A percentile compares a stretch with the other conserved stretches of the same genome.
Conservation (phyloP, 805 yeast genomes). For the Yamadazyma insecticola region DNA sequence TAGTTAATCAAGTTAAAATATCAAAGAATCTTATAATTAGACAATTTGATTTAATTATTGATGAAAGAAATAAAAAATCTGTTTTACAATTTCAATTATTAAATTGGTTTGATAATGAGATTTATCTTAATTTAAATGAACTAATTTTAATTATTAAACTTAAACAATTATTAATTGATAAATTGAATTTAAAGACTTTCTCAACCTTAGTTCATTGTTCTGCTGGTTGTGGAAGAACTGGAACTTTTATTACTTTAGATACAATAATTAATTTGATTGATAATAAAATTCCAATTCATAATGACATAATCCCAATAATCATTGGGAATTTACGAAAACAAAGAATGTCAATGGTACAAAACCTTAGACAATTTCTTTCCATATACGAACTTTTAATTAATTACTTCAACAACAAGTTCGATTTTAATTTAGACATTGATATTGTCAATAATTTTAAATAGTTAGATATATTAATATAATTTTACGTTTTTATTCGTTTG, state of each 20-base stretch:
- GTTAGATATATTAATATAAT: no score
- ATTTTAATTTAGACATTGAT: slow-evolving; percentile 3
- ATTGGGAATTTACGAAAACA: slow-evolving; percentile 48
- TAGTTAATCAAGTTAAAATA: slow-evolving; percentile 17
- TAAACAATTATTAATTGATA: slow-evolving; percentile 16
- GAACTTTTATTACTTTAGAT: slow-evolving; percentile 51
- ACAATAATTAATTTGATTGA: slow-evolving; percentile 20
- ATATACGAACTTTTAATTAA: slow-evolving; percentile 39
- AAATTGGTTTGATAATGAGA: slow-evolving; percentile 83
- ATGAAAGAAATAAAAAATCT: slow-evolving; percentile 25
- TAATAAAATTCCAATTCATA: slow-evolving; percentile 6
- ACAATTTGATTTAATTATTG: slow-evolving; percentile 17
- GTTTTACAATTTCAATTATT: slow-evolving; percentile 72
- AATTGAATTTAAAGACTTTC: slow-evolving; percentile 10
- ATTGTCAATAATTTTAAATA: no score
- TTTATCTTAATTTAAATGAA: slow-evolving; percentile 52
- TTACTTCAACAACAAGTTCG: slow-evolving; percentile 9
- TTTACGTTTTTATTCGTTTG: no score
- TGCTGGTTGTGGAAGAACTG: slow-evolving; percentile 97
- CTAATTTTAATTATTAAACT: slow-evolving; percentile 43
- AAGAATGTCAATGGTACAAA: slow-evolving; percentile 57
- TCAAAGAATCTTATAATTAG: slow-evolving; percentile 28
- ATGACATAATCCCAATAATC: slow-evolving; percentile 42
- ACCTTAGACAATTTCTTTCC: slow-evolving; percentile 48
- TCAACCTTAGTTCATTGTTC: slow-evolving; percentile 86